These are phyloP conservation scores for Zasmidium citrigriseum DNA, from an alignment of 2,329 filamentous ascomycete species.

Conservation along the genomic window DNA sequence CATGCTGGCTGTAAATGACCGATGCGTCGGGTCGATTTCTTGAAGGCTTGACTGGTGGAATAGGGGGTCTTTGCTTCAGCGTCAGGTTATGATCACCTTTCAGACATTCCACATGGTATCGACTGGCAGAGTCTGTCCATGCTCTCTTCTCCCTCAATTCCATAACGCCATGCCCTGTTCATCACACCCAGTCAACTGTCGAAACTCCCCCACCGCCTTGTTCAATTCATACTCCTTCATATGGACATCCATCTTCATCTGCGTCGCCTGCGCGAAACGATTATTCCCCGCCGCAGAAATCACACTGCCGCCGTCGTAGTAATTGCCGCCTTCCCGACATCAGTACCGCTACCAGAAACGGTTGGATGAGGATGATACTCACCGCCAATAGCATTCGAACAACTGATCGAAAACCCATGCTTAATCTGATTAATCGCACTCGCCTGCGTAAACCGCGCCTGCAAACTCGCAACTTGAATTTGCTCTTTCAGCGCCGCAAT, in stretches of 20 bases:
- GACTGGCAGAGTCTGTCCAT: too few species aligned
- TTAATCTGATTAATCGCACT: background rate
- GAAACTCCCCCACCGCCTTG: background rate
- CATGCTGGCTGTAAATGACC: too few species aligned
- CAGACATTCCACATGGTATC: too few species aligned
- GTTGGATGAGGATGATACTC: too few species aligned
- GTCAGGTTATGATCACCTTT: too few species aligned
- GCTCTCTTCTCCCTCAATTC: too few species aligned
- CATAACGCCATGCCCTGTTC: background rate
- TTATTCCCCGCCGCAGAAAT: background rate
- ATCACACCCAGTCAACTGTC: background rate
- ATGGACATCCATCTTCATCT: background rate
- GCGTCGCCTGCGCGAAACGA: background rate
- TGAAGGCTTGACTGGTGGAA: too few species aligned
- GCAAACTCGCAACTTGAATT: background rate
- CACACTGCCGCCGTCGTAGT: background rate
- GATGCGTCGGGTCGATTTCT: too few species aligned
- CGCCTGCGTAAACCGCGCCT: background rate
- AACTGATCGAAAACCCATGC: background rate
- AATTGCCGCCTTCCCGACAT: too few species aligned
- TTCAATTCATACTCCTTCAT: background rate
- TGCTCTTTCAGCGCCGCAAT: background rate
- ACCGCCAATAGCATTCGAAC: background rate
- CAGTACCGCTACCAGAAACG: too few species aligned
- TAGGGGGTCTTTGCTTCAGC: too few species aligned